These are phyloP conservation scores for Kalmusia sp. DNA, from an alignment of 2,329 filamentous ascomycete genomes.

Conservation along the genomic window DNA sequence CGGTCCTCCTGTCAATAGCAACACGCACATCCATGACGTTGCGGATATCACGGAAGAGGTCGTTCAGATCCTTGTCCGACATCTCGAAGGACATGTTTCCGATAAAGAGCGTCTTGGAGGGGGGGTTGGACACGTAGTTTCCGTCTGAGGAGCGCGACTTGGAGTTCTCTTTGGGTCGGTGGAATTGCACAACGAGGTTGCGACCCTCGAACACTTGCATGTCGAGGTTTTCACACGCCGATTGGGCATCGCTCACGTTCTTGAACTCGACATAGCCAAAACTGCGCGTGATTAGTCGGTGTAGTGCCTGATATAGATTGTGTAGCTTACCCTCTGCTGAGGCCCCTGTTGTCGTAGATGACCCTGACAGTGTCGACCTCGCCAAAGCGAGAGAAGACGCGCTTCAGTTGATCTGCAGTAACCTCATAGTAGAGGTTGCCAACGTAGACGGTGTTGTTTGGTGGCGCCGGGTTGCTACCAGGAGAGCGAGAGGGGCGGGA, in stretches of 20 bases:
- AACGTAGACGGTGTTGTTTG: slow-evolving; percentile 62
- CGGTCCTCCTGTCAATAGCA: slow-evolving; percentile 80
- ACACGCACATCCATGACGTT: slow-evolving; percentile 80
- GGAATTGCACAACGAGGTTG: slow-evolving; percentile 68
- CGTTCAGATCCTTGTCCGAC: slow-evolving; percentile 81
- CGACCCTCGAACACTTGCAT: slow-evolving; percentile 69
- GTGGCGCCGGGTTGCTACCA: slow-evolving; percentile 18
- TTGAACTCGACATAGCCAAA: slow-evolving; percentile 72
- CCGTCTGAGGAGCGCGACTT: slow-evolving; percentile 9
- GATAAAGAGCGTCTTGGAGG: slow-evolving; percentile 76
- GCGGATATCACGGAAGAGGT: slow-evolving; percentile 73
- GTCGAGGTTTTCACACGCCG: slow-evolving; percentile 66
- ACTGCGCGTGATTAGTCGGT: slow-evolving; percentile 47
- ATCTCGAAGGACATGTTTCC: slow-evolving; percentile 89
- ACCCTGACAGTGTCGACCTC: slow-evolving; percentile 61
- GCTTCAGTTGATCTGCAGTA: slow-evolving; percentile 65
- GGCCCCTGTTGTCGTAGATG: slow-evolving; percentile 66
- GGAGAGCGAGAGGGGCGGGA: not conserved
- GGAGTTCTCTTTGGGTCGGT: slow-evolving; percentile 38
- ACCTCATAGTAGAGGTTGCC: slow-evolving; percentile 76
- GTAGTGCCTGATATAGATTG: not conserved
- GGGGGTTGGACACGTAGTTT: slow-evolving; percentile 46
- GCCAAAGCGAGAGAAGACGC: slow-evolving; percentile 67
- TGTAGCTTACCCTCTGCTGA: slow-evolving; percentile 73
- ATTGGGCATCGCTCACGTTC: slow-evolving; percentile 58